phyloP scores from a whole-genome alignment of 2,329 filamentous ascomycete genomes.

The Penicillium frequentans region DNA sequence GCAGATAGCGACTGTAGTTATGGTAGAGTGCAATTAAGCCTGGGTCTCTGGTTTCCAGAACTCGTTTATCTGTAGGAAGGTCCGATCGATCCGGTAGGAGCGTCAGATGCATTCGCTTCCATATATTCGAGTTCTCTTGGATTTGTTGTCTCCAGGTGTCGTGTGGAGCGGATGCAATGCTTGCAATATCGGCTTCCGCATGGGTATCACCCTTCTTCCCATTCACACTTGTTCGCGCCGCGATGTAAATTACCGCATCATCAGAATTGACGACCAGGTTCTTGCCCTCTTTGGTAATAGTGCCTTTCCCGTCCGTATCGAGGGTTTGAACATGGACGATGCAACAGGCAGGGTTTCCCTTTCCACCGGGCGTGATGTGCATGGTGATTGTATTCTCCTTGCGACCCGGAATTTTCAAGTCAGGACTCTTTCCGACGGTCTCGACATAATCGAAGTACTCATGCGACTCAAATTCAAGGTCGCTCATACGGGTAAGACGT shows the following conservation, averaged over 20 bases:
- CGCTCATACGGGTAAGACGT: constrained; percentile 37
- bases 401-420: not conserved
- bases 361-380: constrained; percentile 41
- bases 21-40: constrained; percentile 56
- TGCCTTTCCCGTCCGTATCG: constrained; percentile 25
- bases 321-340: constrained; percentile 25
- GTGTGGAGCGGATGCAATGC: constrained; percentile 6
- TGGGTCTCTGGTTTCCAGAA: constrained; percentile 43
- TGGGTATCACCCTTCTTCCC: constrained; percentile 1
- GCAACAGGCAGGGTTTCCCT: constrained; percentile 35
- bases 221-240: constrained; percentile 32
- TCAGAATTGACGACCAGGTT: constrained; percentile 40
- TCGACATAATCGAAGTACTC: constrained; percentile 44
- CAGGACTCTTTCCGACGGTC: constrained; percentile 8
- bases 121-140: constrained; percentile 36
- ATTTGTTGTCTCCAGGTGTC: constrained; percentile 32
- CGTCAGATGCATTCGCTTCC: constrained; percentile 30
- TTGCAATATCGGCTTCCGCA: not conserved
- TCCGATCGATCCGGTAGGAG: constrained; percentile 24
- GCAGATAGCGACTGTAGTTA: constrained; percentile 54
- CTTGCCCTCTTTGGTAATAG: constrained; percentile 33
- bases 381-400: constrained; percentile 33
- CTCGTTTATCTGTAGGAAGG: constrained; percentile 32
- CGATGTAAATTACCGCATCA: constrained; percentile 38
- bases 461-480: constrained; percentile 46